These are phyloP conservation scores for Tetracladium maxilliforme DNA, from an alignment of 2,329 filamentous ascomycete genomes.

Conservation along the genomic window DNA sequence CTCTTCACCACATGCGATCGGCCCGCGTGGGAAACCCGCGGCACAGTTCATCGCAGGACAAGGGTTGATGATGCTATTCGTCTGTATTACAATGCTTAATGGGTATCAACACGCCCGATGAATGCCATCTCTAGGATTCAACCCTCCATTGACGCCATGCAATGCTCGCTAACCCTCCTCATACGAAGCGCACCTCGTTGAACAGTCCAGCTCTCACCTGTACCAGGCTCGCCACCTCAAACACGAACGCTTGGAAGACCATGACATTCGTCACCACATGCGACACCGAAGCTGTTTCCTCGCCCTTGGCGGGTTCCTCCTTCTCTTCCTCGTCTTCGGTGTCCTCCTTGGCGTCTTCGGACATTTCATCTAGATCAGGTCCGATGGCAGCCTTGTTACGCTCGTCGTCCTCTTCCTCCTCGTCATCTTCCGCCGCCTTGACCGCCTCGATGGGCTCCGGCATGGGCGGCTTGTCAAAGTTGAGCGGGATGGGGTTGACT, in stretches of 20 bases:
- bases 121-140: too few species aligned
- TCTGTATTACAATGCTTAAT: too few species aligned
- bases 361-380: conserved; percentile 4
- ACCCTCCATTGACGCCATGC: too few species aligned
- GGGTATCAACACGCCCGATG: too few species aligned
- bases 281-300: conserved; percentile 61
- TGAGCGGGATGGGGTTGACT: conserved; percentile 30
- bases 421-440: conserved; percentile 9
- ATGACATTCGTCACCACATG: conserved; percentile 71
- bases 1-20: too few species aligned
- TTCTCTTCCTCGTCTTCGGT: conserved; percentile 13
- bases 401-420: conserved; percentile 8
- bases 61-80: too few species aligned
- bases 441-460: conserved; percentile 4
- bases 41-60: too few species aligned
- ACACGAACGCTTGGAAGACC: conserved; percentile 64
- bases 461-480: conserved; percentile 15
- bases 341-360: conserved; percentile 9
- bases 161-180: too few species aligned
- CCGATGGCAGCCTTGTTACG: conserved; percentile 6
- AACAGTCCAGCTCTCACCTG: conserved; percentile 64
- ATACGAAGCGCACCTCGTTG: conserved; percentile 55
- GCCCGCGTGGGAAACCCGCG: too few species aligned
- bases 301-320: conserved; percentile 6
- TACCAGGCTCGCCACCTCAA: conserved; percentile 61